These are phyloP conservation scores for Cryomyces minteri DNA, from an alignment of 495 filamentous ascomycete species.

Conservation along the genomic window DNA sequence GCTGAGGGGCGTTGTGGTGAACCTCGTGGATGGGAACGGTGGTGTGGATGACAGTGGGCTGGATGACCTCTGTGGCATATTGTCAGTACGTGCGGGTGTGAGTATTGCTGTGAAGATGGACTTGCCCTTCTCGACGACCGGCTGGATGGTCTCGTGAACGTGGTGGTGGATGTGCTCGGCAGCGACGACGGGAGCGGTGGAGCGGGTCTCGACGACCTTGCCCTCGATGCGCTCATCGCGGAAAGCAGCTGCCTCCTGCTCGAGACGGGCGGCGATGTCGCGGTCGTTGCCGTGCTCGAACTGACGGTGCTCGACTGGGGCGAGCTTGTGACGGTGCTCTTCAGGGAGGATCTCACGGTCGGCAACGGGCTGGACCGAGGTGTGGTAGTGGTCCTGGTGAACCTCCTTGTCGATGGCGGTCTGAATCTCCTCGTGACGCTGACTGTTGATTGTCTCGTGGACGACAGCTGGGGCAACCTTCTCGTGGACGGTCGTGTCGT, in stretches of 20 bases:
- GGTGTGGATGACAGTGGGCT: constrained; percentile 45
- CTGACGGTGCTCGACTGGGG: constrained; percentile 33
- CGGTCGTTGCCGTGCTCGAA: constrained; percentile 33
- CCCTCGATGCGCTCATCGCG: constrained; percentile 26
- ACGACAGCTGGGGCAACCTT: constrained; percentile 38
- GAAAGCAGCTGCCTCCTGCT: constrained; percentile 30
- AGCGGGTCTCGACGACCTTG: constrained; percentile 28
- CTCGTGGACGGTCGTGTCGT: constrained; percentile 45
- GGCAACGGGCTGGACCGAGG: constrained; percentile 21
- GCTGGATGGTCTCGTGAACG: constrained; percentile 45
- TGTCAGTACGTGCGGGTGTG: background rate
- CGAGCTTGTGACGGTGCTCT: constrained; percentile 22
- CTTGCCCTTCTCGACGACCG: constrained; percentile 36
- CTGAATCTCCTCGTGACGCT: constrained; percentile 31
- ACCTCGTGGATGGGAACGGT: constrained; percentile 49
- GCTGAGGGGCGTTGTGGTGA: constrained; percentile 39
- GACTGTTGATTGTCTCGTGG: constrained; percentile 33
- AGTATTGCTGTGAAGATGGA: background rate
- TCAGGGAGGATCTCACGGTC: constrained; percentile 19
- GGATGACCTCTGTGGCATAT: constrained; percentile 30
- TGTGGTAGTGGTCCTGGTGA: constrained; percentile 26
- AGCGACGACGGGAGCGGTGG: constrained; percentile 26
- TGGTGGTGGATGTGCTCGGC: constrained; percentile 49
- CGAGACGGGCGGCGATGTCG: constrained; percentile 23
- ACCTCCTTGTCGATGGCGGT: constrained; percentile 44